Percentiles rank a stretch among this genome's conserved stretches.
Conservation (phyloP, 768 basidiomycete genomes). For the Cystofilobasidium macerans region DNA sequence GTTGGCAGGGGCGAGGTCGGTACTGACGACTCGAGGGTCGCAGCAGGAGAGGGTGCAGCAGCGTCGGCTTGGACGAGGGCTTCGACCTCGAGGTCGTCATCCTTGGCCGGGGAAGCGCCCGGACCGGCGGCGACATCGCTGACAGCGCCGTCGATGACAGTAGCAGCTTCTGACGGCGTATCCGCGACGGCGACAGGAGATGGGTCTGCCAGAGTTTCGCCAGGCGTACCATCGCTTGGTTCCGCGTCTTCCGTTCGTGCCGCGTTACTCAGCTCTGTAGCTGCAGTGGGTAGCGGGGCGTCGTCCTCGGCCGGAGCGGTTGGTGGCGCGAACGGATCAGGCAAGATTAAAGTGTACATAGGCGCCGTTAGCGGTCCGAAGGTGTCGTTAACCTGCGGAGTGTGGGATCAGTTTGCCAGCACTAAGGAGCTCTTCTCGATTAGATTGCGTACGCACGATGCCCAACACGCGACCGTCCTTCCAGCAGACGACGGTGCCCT, state of each 20-base stretch:
- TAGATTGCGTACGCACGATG: conserved; percentile 7
- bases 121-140: not conserved
- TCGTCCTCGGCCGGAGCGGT: not conserved
- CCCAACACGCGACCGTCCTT: conserved; percentile 23
- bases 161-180: not conserved
- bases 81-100: conserved; percentile 4
- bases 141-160: not conserved
- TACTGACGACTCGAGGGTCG: not conserved
- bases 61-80: not conserved
- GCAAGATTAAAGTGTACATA: conserved; percentile 23
- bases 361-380: conserved; percentile 21
- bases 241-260: too few species aligned
- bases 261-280: not conserved
- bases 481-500: conserved; percentile 22
- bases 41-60: not conserved
- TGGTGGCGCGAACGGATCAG: conserved; percentile 19
- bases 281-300: not conserved
- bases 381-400: conserved; percentile 26
- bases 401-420: too few species aligned
- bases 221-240: too few species aligned
- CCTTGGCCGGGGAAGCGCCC: not conserved
- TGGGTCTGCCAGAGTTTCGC: too few species aligned
- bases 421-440: too few species aligned
- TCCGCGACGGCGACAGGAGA: too few species aligned
- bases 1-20: not conserved